phyloP scores from a whole-genome alignment of 148 eudicot species.

The Cornus controversa region DNA sequence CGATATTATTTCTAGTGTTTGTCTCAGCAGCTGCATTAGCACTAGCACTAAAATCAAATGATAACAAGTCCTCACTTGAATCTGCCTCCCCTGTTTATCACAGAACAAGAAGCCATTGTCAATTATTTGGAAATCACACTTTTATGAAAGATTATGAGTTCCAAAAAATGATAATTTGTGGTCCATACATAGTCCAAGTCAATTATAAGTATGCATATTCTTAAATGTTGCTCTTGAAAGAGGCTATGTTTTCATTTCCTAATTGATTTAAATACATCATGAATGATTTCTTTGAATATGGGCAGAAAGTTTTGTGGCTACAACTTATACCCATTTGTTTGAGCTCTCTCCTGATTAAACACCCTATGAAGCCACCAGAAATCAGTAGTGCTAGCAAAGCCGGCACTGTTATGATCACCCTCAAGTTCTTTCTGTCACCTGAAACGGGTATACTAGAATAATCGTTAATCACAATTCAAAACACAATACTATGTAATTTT shows the following conservation, averaged over 20 bases:
- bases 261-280: background rate
- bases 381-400: conserved; percentile 7
- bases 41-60: conserved; percentile 16
- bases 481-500: too few species aligned
- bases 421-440: conserved; percentile 7
- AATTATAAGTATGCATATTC: too few species aligned
- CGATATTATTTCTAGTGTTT: background rate
- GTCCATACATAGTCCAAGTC: too few species aligned
- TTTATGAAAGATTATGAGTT: too few species aligned
- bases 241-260: too few species aligned
- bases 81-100: conserved; percentile 13
- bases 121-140: background rate
- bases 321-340: conserved; percentile 10
- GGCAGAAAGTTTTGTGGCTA: background rate
- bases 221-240: too few species aligned
- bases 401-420: conserved; percentile 10
- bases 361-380: conserved; percentile 1
- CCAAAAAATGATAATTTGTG: too few species aligned
- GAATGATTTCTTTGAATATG: background rate
- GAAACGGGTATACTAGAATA: background rate
- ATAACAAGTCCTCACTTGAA: conserved; percentile 9
- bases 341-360: conserved; percentile 3
- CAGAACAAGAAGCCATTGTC: background rate
- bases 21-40: background rate
- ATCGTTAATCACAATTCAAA: background rate